Percentiles rank a stretch among this genome's conserved stretches.
Conservation (phyloP, 768 basidiomycete genomes). For the Agrocybe pediades region DNA sequence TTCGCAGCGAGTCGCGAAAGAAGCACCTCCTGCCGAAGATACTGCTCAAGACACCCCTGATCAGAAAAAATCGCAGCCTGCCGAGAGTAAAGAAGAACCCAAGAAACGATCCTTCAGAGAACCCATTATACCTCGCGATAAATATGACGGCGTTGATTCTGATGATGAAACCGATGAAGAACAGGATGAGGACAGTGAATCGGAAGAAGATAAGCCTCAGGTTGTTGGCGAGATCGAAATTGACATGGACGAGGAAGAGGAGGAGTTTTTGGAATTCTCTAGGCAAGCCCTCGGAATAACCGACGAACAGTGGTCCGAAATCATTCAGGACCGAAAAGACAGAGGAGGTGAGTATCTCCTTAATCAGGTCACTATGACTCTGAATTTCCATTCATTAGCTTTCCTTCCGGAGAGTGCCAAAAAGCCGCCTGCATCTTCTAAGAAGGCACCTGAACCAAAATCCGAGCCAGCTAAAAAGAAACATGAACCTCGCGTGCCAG, state of each 20-base stretch:
- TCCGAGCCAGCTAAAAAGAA: slow-evolving; percentile 17
- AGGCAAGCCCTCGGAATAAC: slow-evolving; percentile 88
- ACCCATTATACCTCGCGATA: slow-evolving; percentile 80
- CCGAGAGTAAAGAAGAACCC: slow-evolving; percentile 23
- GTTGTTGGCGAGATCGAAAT: slow-evolving; percentile 84
- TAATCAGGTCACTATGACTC: not conserved
- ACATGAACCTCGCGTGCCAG: slow-evolving; percentile 18
- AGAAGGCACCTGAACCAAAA: slow-evolving; percentile 4
- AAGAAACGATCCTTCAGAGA: slow-evolving; percentile 58
- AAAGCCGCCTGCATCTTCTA: slow-evolving; percentile 14
- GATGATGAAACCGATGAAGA: slow-evolving; percentile 85
- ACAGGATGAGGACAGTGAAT: slow-evolving; percentile 54
- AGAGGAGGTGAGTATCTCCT: slow-evolving; percentile 69
- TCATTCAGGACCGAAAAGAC: slow-evolving; percentile 72
- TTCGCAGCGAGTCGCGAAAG: slow-evolving; percentile 65
- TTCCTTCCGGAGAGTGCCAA: slow-evolving; percentile 54
- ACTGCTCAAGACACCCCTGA: slow-evolving; percentile 27
- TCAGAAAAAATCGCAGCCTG: not conserved
- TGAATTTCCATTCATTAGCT: slow-evolving; percentile 35
- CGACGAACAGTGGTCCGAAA: slow-evolving; percentile 88
- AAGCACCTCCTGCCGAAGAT: slow-evolving; percentile 44
- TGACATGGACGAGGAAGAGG: slow-evolving; percentile 92
- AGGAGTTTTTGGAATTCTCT: slow-evolving; percentile 94
- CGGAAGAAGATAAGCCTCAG: slow-evolving; percentile 81
- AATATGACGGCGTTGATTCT: slow-evolving; percentile 91